Evolutionary conservation across 345 rosid genomes (phyloP), one percentile per base, ranked within the genome.

Genomic region (Pugionium dolabratum): DNA sequence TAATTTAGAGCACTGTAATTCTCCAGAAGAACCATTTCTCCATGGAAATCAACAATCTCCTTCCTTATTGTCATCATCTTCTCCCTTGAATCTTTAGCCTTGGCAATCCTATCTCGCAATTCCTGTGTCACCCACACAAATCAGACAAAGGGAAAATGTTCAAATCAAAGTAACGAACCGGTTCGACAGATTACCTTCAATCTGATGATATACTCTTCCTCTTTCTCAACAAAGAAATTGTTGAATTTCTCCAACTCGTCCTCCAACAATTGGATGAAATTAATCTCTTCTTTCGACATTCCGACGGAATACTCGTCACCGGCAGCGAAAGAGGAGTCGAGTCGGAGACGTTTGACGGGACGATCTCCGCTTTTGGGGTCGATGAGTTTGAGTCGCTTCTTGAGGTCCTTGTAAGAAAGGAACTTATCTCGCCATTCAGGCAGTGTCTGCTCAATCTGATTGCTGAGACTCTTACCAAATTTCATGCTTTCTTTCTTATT

Each of bases 381-480:
- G 37, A 90, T 73, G 54, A 85, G 87, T 77, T 94, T 94, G 79
- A 94, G 73, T 35, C 73, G 64, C 80, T 94, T 90, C 82, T 94
- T 94, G 55, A 94, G 95, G 7, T 83, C 95, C 74, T 94, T 94
- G 86, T 94, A 94, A 49, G 99, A 94, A 59, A 90, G 86, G 54
- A 94, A 94, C 79, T 94, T 90, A 80, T 90, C 96, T 9, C 88
- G 76, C 99, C 99, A 94, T 77, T 90, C 96, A 9, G 99, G 99
- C 18, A 86, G 71, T 18, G 97, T 88, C 75, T 91, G 93, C 63
- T 90, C 97, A 74, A 94, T 90, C 91, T 94, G 99, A 64, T 81
- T 94, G 83, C 96, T 87, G 0, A 90, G 84, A 76, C 96, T 88
- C 86, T 94, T 94, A 7, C 99, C 96, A 53, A 94, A 94, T 78